Conservation (phyloP, 2,329 filamentous ascomycete genomes). For the Cladosporium colombiae region DNA sequence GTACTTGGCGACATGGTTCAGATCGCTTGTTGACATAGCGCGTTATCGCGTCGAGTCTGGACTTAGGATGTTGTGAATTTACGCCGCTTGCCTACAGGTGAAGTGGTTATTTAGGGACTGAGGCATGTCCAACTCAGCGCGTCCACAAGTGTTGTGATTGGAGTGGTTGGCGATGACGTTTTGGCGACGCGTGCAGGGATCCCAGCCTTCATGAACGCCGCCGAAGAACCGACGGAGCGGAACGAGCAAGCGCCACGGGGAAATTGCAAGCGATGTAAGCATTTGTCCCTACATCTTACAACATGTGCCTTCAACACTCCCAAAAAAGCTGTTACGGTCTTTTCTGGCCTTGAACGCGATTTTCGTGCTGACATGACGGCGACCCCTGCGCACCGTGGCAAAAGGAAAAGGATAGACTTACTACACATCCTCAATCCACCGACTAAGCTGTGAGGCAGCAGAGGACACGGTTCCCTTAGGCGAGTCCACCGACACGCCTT, state of each 20-base stretch:
- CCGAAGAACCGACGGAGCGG: background rate
- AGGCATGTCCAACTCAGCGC: background rate
- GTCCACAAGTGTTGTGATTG: background rate
- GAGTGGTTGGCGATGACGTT: constrained; percentile 5
- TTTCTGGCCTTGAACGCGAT: background rate
- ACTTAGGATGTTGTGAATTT: background rate
- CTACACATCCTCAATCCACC: background rate
- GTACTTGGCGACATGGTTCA: constrained; percentile 23
- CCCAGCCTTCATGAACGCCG: background rate
- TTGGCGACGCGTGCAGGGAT: background rate
- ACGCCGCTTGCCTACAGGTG: background rate
- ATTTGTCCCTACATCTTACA: background rate
- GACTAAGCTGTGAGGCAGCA: background rate
- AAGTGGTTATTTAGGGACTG: background rate
- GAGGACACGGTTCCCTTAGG: background rate
- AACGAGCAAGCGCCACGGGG: background rate
- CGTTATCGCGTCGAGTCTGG: background rate
- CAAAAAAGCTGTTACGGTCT: background rate
- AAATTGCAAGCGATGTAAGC: background rate
- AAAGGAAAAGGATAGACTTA: background rate
- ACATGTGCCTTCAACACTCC: background rate
- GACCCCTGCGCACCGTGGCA: background rate
- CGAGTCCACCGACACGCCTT: background rate
- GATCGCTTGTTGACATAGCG: constrained; percentile 15
- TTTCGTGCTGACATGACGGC: background rate